Evolutionary conservation across 2,329 filamentous ascomycete genomes (phyloP).

Genomic region (Trichoderma atrobrunneum): DNA sequence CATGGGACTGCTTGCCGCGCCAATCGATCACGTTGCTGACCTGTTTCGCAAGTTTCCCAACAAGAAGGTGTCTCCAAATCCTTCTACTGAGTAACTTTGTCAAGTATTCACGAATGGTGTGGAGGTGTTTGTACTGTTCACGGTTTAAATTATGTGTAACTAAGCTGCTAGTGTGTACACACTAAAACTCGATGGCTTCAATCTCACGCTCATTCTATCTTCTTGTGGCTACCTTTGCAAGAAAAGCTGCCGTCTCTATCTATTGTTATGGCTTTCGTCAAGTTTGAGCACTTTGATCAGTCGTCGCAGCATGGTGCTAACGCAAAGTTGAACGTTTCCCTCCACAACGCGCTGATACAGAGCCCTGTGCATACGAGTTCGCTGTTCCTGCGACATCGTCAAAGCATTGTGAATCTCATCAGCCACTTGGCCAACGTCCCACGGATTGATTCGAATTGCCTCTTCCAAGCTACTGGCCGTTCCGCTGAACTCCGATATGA

Average conservation of each 20-base stretch:
- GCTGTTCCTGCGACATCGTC: slow-evolving; percentile 66
- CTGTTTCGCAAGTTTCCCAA: not conserved
- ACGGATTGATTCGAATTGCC: slow-evolving; percentile 93
- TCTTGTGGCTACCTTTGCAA: not conserved
- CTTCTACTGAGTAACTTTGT: not conserved
- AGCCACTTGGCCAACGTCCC: slow-evolving; percentile 82
- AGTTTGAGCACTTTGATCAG: not conserved
- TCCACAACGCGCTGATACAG: slow-evolving; percentile 5
- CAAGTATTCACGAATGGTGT: not conserved
- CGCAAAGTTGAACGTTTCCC: slow-evolving; percentile 1
- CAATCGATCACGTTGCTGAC: not conserved
- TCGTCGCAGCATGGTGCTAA: not conserved
- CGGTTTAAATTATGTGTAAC: not conserved
- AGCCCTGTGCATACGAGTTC: slow-evolving; percentile 64
- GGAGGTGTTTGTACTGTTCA: too few relatives aligned
- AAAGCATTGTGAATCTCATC: slow-evolving; percentile 78
- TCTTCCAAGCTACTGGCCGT: slow-evolving; percentile 80
- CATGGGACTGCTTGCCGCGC: not conserved
- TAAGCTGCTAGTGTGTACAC: not conserved
- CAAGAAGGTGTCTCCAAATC: not conserved
- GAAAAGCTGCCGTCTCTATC: not conserved
- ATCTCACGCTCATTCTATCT: not conserved
- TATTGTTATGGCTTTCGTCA: slow-evolving; percentile 30
- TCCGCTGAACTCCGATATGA: slow-evolving; percentile 95
- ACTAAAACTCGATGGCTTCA: not conserved